Percentiles rank a stretch among this genome's conserved stretches.
These are phyloP conservation scores for Closterium sp. DNA, from an alignment of 139 green algal genomes.

Conservation along the genomic window DNA sequence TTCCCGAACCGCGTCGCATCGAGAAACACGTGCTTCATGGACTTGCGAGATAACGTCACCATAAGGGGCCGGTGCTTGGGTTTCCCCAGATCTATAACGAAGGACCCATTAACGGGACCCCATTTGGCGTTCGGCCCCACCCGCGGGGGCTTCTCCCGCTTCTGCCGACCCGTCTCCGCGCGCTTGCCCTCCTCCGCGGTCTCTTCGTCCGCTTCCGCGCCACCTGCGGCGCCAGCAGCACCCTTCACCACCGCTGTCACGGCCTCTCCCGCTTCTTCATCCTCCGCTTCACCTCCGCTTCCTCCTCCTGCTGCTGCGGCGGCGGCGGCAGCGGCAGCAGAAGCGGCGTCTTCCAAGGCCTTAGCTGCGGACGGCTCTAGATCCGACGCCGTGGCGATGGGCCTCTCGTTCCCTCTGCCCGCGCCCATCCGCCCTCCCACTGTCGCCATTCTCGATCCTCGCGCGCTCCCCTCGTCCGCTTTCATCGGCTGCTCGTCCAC, in stretches of 20 bases:
- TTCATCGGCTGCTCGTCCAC: background rate
- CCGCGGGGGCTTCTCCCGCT: background rate
- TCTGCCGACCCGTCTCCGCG: background rate
- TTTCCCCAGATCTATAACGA: background rate
- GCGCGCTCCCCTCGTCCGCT: background rate
- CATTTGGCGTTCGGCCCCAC: background rate
- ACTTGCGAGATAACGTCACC: background rate
- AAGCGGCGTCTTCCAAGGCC: background rate
- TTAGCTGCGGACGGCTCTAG: background rate
- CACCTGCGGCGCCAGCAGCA: background rate
- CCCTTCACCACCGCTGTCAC: background rate
- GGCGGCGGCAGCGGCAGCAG: background rate
- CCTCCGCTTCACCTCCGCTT: background rate
- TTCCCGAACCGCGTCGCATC: background rate
- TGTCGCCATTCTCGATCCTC: background rate
- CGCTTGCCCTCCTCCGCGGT: background rate
- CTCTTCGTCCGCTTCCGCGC: background rate
- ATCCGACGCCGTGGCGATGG: background rate
- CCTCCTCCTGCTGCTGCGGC: background rate
- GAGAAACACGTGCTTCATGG: background rate
- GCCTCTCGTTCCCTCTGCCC: background rate
- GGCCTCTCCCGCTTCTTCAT: background rate
- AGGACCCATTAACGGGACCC: background rate
- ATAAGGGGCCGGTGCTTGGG: background rate
- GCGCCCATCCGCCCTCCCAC: background rate